Percentiles rank a stretch among this genome's conserved stretches.
Evolutionary conservation across 768 basidiomycete genomes (phyloP).

Genomic region (Ramaria rubella): DNA sequence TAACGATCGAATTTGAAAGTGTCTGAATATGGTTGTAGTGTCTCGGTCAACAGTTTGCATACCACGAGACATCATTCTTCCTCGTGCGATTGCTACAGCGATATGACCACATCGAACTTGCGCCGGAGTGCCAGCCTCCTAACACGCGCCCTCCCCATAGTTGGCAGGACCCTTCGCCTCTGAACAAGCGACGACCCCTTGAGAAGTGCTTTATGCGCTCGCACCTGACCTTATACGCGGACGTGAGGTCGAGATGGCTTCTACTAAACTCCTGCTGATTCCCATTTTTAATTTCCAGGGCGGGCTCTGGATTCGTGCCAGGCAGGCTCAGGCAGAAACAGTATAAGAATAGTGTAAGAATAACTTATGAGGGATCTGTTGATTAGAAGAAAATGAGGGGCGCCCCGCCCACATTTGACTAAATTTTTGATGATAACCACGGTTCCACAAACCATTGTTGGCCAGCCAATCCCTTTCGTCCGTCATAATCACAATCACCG

Average conservation of each 20-base stretch:
- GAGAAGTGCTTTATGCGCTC: constrained; percentile 15
- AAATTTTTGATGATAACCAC: no score
- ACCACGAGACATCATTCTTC: constrained; percentile 22
- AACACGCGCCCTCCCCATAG: constrained; percentile 13
- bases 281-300: neutral
- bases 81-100: constrained; percentile 19
- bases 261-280: neutral
- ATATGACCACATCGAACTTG: constrained; percentile 14
- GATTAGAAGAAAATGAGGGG: neutral
- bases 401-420: no score
- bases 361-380: neutral
- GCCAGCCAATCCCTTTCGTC: no score
- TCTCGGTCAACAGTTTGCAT: constrained; percentile 26
- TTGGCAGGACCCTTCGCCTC: constrained; percentile 9
- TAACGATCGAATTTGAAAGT: neutral
- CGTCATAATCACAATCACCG: no score
- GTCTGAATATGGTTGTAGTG: constrained; percentile 7
- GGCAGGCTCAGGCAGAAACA: neutral
- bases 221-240: constrained; percentile 16
- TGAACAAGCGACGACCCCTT: constrained; percentile 8
- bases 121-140: constrained; percentile 16
- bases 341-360: neutral
- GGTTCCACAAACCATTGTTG: no score
- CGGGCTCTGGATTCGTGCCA: constrained; percentile 6
- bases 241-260: constrained; percentile 6